Conservation (phyloP, 768 basidiomycete species). For the Boletus rufocinnamomeus region DNA sequence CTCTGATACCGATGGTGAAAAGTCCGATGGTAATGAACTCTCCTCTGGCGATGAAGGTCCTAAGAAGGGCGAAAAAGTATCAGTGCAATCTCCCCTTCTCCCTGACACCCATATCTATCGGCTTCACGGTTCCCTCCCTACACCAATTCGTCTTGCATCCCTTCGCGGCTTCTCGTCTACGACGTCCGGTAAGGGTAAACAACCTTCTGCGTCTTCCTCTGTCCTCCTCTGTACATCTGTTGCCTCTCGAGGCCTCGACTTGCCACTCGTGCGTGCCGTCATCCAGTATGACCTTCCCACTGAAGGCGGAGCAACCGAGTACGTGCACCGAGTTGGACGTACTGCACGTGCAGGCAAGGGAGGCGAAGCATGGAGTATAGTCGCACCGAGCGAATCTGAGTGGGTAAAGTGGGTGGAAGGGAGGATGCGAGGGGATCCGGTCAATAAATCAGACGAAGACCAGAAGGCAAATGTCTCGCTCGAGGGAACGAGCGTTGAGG, state of each 20-base stretch:
- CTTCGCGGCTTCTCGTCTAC: constrained; percentile 75
- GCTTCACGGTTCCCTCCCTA: constrained; percentile 90
- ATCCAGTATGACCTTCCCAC: constrained; percentile 97
- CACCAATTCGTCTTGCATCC: constrained; percentile 75
- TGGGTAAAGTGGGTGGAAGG: constrained; percentile 92
- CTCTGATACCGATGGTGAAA: constrained; percentile 27
- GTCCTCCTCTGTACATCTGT: constrained; percentile 95
- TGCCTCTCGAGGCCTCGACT: constrained; percentile 95
- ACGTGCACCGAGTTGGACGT: constrained; percentile 94
- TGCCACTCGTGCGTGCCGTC: constrained; percentile 92
- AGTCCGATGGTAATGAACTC: constrained; percentile 29
- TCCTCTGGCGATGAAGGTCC: constrained; percentile 26
- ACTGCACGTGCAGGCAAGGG: constrained; percentile 96
- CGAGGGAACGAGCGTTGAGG: constrained; percentile 63
- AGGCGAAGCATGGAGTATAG: constrained; percentile 94
- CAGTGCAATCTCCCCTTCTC: constrained; percentile 70
- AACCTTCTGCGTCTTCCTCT: constrained; percentile 47
- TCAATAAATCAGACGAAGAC: constrained; percentile 27
- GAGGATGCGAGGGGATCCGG: constrained; percentile 66
- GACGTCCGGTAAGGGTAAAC: constrained; percentile 34
- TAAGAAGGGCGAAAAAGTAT: constrained; percentile 45
- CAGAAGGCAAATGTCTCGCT: constrained; percentile 50
- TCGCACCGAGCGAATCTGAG: constrained; percentile 79
- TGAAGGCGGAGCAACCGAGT: constrained; percentile 94
- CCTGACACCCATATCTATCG: constrained; percentile 83